phyloP scores from a whole-genome alignment of 1,139 yeast genomes.

The Candida sp. region DNA sequence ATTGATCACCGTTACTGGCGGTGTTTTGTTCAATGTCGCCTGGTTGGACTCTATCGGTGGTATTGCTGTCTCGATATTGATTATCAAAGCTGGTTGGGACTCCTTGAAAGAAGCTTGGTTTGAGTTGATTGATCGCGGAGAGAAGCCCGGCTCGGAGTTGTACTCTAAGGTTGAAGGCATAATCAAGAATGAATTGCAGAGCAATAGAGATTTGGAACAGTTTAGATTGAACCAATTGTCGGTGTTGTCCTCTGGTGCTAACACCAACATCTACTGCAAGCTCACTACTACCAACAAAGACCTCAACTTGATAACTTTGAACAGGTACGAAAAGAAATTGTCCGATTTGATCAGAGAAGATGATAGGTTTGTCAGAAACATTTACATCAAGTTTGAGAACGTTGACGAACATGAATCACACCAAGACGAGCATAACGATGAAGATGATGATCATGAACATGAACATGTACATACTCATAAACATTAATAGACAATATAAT shows the following conservation, averaged over 20 bases:
- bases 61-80: constrained; percentile 75
- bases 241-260: constrained; percentile 76
- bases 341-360: constrained; percentile 27
- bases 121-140: constrained; percentile 74
- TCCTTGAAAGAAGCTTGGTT: constrained; percentile 72
- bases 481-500: constrained; percentile 10
- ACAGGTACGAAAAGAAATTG: constrained; percentile 29
- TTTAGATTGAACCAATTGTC: constrained; percentile 51
- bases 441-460: constrained; percentile 7
- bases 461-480: constrained; percentile 16
- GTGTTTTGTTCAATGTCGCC: constrained; percentile 72
- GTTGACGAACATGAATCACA: constrained; percentile 11
- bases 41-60: constrained; percentile 97
- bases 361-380: constrained; percentile 40
- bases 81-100: constrained; percentile 83
- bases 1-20: constrained; percentile 83
- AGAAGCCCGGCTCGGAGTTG: constrained; percentile 30
- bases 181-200: constrained; percentile 23
- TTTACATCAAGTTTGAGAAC: constrained; percentile 21
- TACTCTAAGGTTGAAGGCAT: constrained; percentile 30
- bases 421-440: constrained; percentile 7
- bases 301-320: constrained; percentile 29
- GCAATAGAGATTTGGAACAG: constrained; percentile 17
- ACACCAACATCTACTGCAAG: constrained; percentile 41
- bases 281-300: constrained; percentile 21